Conservation (phyloP, 768 basidiomycete genomes). For the Lentinula sp. region DNA sequence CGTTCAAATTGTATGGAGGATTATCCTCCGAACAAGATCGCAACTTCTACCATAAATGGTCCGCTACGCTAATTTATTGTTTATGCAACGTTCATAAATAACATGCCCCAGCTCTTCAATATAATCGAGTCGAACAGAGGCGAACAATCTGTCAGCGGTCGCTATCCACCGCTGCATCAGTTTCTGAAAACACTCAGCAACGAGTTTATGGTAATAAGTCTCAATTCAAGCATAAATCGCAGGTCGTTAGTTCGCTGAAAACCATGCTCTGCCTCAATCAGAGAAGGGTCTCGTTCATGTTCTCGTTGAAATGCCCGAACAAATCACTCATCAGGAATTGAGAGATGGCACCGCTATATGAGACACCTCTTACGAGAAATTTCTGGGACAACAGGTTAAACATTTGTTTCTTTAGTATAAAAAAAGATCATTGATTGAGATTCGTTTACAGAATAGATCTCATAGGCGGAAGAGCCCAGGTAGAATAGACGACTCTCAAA, state of each 20-base stretch:
- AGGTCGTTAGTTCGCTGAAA: background rate
- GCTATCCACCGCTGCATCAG: background rate
- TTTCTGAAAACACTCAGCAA: background rate
- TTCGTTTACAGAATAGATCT: too few species aligned
- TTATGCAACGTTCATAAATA: background rate
- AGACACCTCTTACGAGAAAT: too few species aligned
- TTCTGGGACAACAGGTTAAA: too few species aligned
- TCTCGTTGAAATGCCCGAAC: background rate
- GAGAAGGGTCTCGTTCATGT: too few species aligned
- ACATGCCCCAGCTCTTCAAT: background rate
- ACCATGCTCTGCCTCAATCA: background rate
- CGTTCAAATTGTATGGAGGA: too few species aligned
- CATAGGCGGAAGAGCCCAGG: too few species aligned
- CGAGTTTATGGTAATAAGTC: background rate
- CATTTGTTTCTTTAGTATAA: too few species aligned
- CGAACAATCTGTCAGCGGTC: background rate
- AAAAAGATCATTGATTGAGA: too few species aligned
- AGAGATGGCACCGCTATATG: background rate
- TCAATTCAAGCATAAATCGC: background rate
- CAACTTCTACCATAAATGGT: too few species aligned
- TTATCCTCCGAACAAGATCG: too few species aligned
- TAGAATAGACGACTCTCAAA: too few species aligned
- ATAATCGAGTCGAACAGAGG: background rate
- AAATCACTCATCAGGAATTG: background rate
- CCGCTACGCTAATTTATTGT: background rate